Base-by-base conservation (phyloP, 495 filamentous ascomycete genomes). In the Xylaria curta region DNA sequence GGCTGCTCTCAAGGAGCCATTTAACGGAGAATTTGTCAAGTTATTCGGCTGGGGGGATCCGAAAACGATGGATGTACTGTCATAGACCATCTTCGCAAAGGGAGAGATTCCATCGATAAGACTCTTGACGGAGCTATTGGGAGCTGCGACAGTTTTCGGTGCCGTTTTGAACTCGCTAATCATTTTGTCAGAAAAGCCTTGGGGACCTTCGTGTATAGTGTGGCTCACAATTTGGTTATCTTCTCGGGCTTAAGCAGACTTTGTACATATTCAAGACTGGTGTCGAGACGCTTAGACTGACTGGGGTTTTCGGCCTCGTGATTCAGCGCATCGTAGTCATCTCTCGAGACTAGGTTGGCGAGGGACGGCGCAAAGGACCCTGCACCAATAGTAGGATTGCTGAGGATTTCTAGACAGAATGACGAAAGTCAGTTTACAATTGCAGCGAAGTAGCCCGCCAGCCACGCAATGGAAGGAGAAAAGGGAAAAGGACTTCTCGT, bases 171-270 rank as follows among this genome's bases (percentile, higher is more conserved):
- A 94, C 75, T 90, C 89, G 80, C 93, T 95, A 74, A 6, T 49
- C 59, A 26, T 42, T 61, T 61, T 65, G 75, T 80, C 54, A 77
- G 70, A 69, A 47, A n/a, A 24, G 53, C 21, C 8, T 31, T 26
- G 51, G 51, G 61, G 61, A 54, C 9, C 26, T 47, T 4, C 15
- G 21, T 33, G 64, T 60, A 15, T 33, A 38, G 44, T 71, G 44
- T 71, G 58, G 74, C 91, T 81, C 85, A 94, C 92, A 90, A 92
- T 80, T 94, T 86, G 21, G 92, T 91, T 72, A 94, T 81, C 49
- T 90, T 87, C 51, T 89, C 87, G 12, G 87, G 88, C 77, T 90
- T 87, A 66, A 94, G 81, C 66, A 93, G 84, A 72, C 90, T 88
- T 74, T 93, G 90, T 58, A 96, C 82, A 74, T 93, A 89, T 76